Evolutionary conservation across 768 basidiomycete species (phyloP).

Genomic region (Dioszegia hungarica): DNA sequence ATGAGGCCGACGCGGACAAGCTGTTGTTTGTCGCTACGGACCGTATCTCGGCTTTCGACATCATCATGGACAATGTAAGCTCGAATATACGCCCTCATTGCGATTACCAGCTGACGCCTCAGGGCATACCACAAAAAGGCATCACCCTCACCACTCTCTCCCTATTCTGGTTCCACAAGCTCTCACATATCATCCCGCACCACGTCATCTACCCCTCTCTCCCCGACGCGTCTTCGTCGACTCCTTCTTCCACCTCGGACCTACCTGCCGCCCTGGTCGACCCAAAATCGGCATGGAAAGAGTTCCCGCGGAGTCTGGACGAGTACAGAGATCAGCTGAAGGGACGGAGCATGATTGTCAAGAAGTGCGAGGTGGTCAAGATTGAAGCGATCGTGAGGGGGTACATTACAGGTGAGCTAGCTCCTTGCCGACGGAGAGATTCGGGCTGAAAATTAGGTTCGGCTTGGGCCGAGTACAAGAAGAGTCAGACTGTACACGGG

Average conservation of each 20-base stretch:
- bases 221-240: slow-evolving; percentile 2
- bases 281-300: slow-evolving; percentile 50
- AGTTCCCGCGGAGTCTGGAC: slow-evolving; percentile 76
- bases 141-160: slow-evolving; percentile 83
- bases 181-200: slow-evolving; percentile 73
- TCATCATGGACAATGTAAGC: slow-evolving; percentile 85
- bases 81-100: slow-evolving; percentile 2
- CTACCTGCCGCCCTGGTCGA: slow-evolving; percentile 16
- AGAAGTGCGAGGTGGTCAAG: slow-evolving; percentile 78
- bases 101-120: not conserved
- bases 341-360: slow-evolving; percentile 85
- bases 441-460: slow-evolving; percentile 61
- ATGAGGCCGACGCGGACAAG: slow-evolving; percentile 52
- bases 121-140: slow-evolving; percentile 96
- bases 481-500: slow-evolving; percentile 78
- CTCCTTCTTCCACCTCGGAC: not conserved
- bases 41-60: slow-evolving; percentile 94
- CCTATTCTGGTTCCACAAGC: slow-evolving; percentile 88
- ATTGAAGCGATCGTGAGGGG: slow-evolving; percentile 95
- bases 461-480: slow-evolving; percentile 91
- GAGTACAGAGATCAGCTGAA: slow-evolving; percentile 71
- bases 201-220: slow-evolving; percentile 77
- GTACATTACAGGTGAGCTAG: slow-evolving; percentile 77
- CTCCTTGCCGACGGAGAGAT: not conserved
- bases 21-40: slow-evolving; percentile 93